Evolutionary conservation across 2,329 filamentous ascomycete genomes (phyloP).

Genomic region (Eurotiales sp.): DNA sequence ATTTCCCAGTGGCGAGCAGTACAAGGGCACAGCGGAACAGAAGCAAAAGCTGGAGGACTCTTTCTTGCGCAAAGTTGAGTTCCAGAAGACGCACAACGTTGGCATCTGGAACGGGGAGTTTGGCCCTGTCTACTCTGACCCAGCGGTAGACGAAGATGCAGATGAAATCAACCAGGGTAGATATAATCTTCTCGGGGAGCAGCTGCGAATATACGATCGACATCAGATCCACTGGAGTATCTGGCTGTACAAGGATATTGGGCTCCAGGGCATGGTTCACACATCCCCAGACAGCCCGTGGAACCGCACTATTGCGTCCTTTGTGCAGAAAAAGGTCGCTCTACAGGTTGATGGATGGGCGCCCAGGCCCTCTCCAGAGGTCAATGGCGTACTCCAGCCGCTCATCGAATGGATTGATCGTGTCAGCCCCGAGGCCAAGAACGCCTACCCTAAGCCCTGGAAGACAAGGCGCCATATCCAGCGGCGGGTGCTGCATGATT

Average conservation of each 20-base stretch:
- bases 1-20: conserved; percentile 39
- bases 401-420: conserved; percentile 45
- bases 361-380: conserved; percentile 36
- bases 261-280: conserved; percentile 55
- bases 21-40: conserved; percentile 41
- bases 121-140: conserved; percentile 39
- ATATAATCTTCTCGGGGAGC: conserved; percentile 46
- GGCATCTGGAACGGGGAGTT: conserved; percentile 36
- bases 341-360: conserved; percentile 58
- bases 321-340: conserved; percentile 54
- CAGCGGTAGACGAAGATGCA: conserved; percentile 26
- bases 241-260: conserved; percentile 58
- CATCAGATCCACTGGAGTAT: conserved; percentile 56
- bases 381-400: conserved; percentile 43
- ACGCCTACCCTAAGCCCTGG: conserved; percentile 49
- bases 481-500: conserved; percentile 45
- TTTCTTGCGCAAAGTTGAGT: conserved; percentile 48
- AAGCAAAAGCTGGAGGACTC: conserved; percentile 38
- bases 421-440: conserved; percentile 39
- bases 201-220: conserved; percentile 52
- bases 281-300: conserved; percentile 46
- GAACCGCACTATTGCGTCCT: conserved; percentile 49
- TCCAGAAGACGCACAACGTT: conserved; percentile 40
- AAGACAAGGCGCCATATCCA: conserved; percentile 49
- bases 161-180: conserved; percentile 42